These are phyloP conservation scores for Nepenthes mirabilis DNA, from an alignment of 148 eudicot species.

Conservation along the genomic window DNA sequence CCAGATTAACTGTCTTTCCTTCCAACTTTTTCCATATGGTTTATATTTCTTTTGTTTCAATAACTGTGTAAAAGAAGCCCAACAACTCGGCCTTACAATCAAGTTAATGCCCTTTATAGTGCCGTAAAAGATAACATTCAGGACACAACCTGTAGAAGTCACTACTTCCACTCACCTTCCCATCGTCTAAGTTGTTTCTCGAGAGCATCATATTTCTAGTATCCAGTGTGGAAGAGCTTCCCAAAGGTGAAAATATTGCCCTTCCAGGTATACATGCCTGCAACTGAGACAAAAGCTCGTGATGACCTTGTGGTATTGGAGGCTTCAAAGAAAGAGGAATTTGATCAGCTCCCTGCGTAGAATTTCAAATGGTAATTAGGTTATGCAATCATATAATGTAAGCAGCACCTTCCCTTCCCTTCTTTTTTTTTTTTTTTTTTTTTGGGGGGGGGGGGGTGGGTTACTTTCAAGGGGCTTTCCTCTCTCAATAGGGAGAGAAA, in stretches of 20 bases:
- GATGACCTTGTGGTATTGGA: conserved; percentile 12
- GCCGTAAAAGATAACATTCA: neutral
- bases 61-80: too few relatives aligned
- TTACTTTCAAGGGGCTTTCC: neutral
- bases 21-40: too few relatives aligned
- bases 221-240: neutral
- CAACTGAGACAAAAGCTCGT: conserved; percentile 11
- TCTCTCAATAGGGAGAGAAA: too few relatives aligned
- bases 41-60: too few relatives aligned
- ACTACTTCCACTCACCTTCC: conserved; percentile 12
- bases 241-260: conserved; percentile 3
- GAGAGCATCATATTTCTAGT: conserved; percentile 7
- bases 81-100: too few relatives aligned
- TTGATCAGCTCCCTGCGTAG: conserved; percentile 19
- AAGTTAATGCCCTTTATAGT: neutral
- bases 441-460: neutral
- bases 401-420: neutral
- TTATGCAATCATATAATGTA: too few relatives aligned
- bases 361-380: neutral
- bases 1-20: too few relatives aligned
- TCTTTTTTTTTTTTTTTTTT: neutral
- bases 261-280: conserved; percentile 7
- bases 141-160: neutral
- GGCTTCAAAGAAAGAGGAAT: conserved; percentile 7
- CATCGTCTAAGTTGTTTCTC: conserved; percentile 2